Evolutionary conservation across 1,284 basidiomycete genomes (phyloP), one percentile per base, ranked within the genome.

Genomic region (Austroboletus sp.): DNA sequence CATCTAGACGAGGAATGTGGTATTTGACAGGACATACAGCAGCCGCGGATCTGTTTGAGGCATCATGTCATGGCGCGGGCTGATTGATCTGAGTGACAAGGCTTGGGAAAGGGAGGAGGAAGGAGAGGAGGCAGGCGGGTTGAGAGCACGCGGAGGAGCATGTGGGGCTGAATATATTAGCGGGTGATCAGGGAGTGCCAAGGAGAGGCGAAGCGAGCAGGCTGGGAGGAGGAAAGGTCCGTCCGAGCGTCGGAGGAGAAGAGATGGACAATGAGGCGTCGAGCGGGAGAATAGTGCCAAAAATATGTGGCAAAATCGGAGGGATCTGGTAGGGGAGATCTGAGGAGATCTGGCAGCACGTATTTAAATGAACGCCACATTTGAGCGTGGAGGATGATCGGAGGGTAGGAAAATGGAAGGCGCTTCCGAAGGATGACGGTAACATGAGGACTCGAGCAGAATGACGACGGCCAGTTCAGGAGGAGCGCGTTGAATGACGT

Each of bases 351-450:
- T 12, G 17, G 10, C 17, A 11, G 23, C 21, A 3, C 12, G 7
- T 23, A 21, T 33, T 39, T 36, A 43, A 46, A 45, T 43, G 26
- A 37, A 41, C 31, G 40, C 51, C 45, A 52, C 50, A 40, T 35
- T 30, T 8, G 21, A 37, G 21, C 35, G 21, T 37, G 35, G 35
- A 37, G 35, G 35, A 23, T 37, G 35, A 37, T 37, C 35, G 35
- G 8, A 37, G 19, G 17, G 27, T 30, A 9, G 25, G 36, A 16
- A 35, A 45, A 52, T 51, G 49, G 49, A 52, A 40, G 52, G 33
- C 53, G 53, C 53, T 58, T 31, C 53, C 53, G 53, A 52, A 13
- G 5, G 16, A 13, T 32, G 48, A 46, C 30, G 26, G 46, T 27
- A 37, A 26, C 4, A 3, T 12, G 3, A 33, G 35, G 34, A 42